phyloP scores from a whole-genome alignment of 2,329 filamentous ascomycete species.

The Colletotrichum tofieldiae region DNA sequence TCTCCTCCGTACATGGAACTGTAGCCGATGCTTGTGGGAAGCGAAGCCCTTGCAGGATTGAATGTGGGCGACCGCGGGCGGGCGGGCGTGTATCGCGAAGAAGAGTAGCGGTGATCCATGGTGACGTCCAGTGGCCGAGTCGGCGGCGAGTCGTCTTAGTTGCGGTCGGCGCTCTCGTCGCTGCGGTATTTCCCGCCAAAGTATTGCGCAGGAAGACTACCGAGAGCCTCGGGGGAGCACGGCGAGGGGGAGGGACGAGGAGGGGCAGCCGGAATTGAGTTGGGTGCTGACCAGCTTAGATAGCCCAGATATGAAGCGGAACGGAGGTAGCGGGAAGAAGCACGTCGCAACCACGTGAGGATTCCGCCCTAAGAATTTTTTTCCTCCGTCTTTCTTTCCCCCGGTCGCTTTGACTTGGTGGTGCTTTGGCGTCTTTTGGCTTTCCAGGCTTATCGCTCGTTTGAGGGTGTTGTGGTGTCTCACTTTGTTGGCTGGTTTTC shows the following conservation, averaged over 20 bases:
- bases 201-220: background rate
- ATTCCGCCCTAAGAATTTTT: constrained; percentile 29
- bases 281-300: constrained; percentile 29
- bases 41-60: constrained; percentile 68
- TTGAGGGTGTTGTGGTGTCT: constrained; percentile 31
- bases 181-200: background rate
- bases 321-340: constrained; percentile 36
- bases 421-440: constrained; percentile 35
- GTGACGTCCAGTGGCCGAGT: constrained; percentile 32
- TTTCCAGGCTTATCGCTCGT: constrained; percentile 18
- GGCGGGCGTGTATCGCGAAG: constrained; percentile 39
- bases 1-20: constrained; percentile 68
- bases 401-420: constrained; percentile 27
- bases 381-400: background rate
- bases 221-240: constrained; percentile 11
- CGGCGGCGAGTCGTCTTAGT: constrained; percentile 19
- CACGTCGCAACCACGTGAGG: constrained; percentile 40
- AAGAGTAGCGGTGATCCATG: constrained; percentile 44
- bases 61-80: constrained; percentile 58
- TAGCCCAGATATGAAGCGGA: constrained; percentile 13
- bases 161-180: constrained; percentile 11
- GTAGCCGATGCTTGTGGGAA: constrained; percentile 68
- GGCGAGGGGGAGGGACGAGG: constrained; percentile 8
- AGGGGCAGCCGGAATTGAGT: constrained; percentile 20
- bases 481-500: constrained; percentile 41